Percentiles rank a stretch among this genome's conserved stretches.
Conservation (phyloP, 2,329 filamentous ascomycete genomes). For the Tolypocladium album region DNA sequence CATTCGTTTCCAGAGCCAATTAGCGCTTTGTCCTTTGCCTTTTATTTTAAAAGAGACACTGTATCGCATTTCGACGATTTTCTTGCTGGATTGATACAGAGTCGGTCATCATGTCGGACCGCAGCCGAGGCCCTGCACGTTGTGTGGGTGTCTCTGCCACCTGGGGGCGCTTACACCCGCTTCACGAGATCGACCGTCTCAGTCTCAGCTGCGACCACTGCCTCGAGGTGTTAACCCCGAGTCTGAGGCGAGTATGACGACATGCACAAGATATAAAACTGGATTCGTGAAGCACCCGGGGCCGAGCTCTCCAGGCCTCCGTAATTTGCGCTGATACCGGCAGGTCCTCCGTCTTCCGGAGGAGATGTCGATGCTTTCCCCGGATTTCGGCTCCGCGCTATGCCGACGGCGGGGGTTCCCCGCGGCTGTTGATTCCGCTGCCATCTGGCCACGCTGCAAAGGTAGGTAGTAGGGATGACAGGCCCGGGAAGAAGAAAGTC, state of each 20-base stretch:
- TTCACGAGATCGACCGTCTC: no score
- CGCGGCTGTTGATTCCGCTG: not conserved
- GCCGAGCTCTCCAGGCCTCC: not conserved
- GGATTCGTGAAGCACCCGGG: not conserved
- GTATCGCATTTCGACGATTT: no score
- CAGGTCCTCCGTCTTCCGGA: not conserved
- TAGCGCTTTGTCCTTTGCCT: no score
- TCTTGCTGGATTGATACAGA: not conserved
- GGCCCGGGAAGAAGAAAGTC: not conserved
- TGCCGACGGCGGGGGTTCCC: not conserved
- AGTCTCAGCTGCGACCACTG: not conserved
- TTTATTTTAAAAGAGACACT: no score
- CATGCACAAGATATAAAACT: not conserved
- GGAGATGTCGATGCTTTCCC: not conserved
- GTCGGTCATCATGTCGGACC: not conserved
- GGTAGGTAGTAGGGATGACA: no score
- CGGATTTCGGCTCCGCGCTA: not conserved
- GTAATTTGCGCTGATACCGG: no score
- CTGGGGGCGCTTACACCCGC: not conserved
- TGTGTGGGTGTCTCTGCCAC: not conserved
- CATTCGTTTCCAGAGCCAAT: no score
- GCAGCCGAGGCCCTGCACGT: not conserved
- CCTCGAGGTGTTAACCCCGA: no score
- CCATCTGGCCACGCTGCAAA: not conserved
- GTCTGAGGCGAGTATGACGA: not conserved